Base-by-base conservation (phyloP, 768 basidiomycete species). In the Tulasnella sp. region DNA sequence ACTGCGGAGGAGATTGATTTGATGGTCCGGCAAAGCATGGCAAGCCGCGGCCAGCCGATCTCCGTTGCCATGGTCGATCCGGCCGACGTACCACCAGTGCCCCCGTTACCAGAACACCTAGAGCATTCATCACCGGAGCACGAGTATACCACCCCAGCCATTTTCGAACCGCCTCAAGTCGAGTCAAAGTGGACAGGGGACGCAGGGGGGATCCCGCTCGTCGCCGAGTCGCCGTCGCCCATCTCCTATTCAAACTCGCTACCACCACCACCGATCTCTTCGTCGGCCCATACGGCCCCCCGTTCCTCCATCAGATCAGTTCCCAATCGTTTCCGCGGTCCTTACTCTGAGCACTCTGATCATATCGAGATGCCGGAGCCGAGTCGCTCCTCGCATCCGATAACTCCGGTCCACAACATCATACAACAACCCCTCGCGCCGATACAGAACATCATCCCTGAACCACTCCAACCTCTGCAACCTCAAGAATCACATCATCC, bases 1-100 rank as follows among this genome's bases (percentile, higher is more conserved):
- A 64, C 60, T 6, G 60, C 60, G n/a, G 60, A n/a, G n/a, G 60
- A 64, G 60, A 64, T 64, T 31, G 60, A 64, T 64, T 64, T 64
- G 14, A n/a, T 64, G 60, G 60, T 64, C 31, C 60, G 60, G 12
- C 60, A 64, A 64, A 64, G 60, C 14, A 64, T 64, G 60, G 60
- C 60, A 24, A 64, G 60, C 60, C 60, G 60, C 31, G 60, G 60
- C 31, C 60, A 64, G 31, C 60, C 60, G 60, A 64, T 64, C 60
- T 64, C 60, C n/a, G 60, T 64, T 1, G 60, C 60, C 31, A 64
- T 64, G 60, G 9, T 64, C 8, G 60, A 64, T 12, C 60, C 60
- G 3, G n/a, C 24, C n/a, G n/a, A 31, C 3, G 60, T 64, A 24
- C 60, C 60, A 24, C 60, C 60, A 31, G 60, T 64, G 24, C 60